A percentile compares a stretch with the other conserved stretches of the same genome.
Conservation (phyloP, 306 rosid genomes). For the Cicer judaicum region DNA sequence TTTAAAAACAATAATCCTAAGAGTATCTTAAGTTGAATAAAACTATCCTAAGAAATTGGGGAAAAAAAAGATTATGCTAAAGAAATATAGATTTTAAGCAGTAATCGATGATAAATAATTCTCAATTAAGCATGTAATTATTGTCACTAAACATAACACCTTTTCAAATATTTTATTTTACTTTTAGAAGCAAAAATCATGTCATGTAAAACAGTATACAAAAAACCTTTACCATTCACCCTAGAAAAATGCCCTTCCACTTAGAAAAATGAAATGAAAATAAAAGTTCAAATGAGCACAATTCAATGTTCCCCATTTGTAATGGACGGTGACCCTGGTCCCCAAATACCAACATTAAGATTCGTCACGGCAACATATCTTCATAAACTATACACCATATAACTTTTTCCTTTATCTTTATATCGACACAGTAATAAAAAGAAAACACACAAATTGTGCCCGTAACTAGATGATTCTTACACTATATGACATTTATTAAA, state of each 20-base stretch:
- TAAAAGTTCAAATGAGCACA: conserved; percentile 28
- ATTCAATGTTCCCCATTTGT: not conserved
- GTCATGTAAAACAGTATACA: not conserved
- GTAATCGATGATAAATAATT: too few relatives aligned
- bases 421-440: not conserved
- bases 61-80: too few relatives aligned
- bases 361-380: conserved; percentile 27
- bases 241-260: not conserved
- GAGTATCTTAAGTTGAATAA: too few relatives aligned
- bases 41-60: too few relatives aligned
- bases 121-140: too few relatives aligned
- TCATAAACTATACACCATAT: not conserved
- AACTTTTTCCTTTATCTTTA: conserved; percentile 22
- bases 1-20: too few relatives aligned
- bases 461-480: not conserved
- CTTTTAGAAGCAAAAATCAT: not conserved
- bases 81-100: too few relatives aligned
- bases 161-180: not conserved
- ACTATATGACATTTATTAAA: not conserved
- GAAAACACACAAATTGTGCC: not conserved
- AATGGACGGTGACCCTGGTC: conserved; percentile 32
- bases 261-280: conserved; percentile 1
- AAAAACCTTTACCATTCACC: not conserved
- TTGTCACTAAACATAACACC: not conserved
- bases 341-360: conserved; percentile 32